These are phyloP conservation scores for Xylaria hypoxylon DNA, from an alignment of 2,329 filamentous ascomycete species.

Conservation along the genomic window DNA sequence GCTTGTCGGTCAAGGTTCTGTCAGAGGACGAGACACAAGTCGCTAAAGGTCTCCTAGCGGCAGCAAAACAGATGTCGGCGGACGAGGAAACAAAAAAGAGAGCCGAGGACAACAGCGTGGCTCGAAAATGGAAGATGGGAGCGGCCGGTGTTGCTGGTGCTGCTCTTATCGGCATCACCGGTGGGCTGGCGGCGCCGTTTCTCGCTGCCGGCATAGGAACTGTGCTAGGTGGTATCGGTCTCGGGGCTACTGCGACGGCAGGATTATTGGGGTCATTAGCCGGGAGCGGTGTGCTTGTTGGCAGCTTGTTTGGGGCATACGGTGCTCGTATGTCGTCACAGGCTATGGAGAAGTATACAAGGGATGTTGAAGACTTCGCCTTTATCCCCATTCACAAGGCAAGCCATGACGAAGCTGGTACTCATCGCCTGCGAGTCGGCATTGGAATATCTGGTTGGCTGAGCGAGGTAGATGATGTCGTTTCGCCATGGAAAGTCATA, in stretches of 20 bases:
- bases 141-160: slow-evolving; percentile 56
- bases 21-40: slow-evolving; percentile 80
- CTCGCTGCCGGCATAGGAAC: slow-evolving; percentile 84
- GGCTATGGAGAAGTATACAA: slow-evolving; percentile 87
- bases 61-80: slow-evolving; percentile 73
- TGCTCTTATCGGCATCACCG: slow-evolving; percentile 77
- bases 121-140: slow-evolving; percentile 79
- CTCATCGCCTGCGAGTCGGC: slow-evolving; percentile 79
- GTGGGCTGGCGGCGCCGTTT: slow-evolving; percentile 81
- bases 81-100: slow-evolving; percentile 73
- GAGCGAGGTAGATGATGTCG: slow-evolving; percentile 75
- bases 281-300: slow-evolving; percentile 82
- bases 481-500: slow-evolving; percentile 81
- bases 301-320: slow-evolving; percentile 89
- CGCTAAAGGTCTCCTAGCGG: slow-evolving; percentile 78
- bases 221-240: slow-evolving; percentile 80
- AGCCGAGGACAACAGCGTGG: slow-evolving; percentile 70
- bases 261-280: slow-evolving; percentile 84
- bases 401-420: slow-evolving; percentile 59
- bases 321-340: slow-evolving; percentile 83
- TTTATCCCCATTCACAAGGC: slow-evolving; percentile 76
- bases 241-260: slow-evolving; percentile 83
- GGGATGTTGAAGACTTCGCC: slow-evolving; percentile 89
- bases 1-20: slow-evolving; percentile 72
- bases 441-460: slow-evolving; percentile 89